Base-by-base conservation (phyloP, 169 alveolate genomes). In the Babesia gibsoni region DNA sequence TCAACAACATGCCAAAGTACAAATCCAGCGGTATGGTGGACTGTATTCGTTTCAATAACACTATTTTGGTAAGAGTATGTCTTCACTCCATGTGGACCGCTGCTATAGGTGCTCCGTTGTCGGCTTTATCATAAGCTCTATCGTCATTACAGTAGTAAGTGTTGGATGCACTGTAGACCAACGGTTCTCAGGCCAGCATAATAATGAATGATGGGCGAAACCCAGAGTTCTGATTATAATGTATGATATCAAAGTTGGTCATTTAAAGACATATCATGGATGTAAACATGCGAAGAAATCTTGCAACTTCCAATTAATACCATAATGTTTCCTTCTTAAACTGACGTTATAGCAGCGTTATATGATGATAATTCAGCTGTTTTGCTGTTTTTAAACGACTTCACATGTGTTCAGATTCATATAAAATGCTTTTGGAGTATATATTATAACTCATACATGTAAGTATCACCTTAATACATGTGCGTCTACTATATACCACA, bases 11-110 rank as follows among this genome's bases (percentile, higher is more conserved):
- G 88, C 56, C 88, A 79, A 32, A 18, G 30, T 16, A 67, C 82
- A n/a, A 69, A 39, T 32, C 88, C 88, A 3, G 69, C 25, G 27
- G 46, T 79, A 23, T 79, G 88, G 88, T 79, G 88, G 88, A 52
- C 66, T 14, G 58, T 33, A 16, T 79, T 79, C 35, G 88, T 79
- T 7, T 59, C 79, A 23, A 59, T 79, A n/a, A 79, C 80, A 14
- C 27, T 69, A 20, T 79, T 79, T 48, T 79, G 88, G 88, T 79
- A 30, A 4, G 81, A n/a, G 10, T 3, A 39, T 10, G 36, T 30
- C 42, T n/a, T 20, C 22, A 22, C 7, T 25, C 53, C 27, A 32
- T n/a, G 36, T 30, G 49, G 27, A 2, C 29, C n/a, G n/a, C 25
- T 65, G 6, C 22, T 68, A 14, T 52, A 79, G 88, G 88, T 79